Base-by-base conservation (phyloP, 2,329 filamentous ascomycete genomes). In the Cephalotrichum gorgonifer region DNA sequence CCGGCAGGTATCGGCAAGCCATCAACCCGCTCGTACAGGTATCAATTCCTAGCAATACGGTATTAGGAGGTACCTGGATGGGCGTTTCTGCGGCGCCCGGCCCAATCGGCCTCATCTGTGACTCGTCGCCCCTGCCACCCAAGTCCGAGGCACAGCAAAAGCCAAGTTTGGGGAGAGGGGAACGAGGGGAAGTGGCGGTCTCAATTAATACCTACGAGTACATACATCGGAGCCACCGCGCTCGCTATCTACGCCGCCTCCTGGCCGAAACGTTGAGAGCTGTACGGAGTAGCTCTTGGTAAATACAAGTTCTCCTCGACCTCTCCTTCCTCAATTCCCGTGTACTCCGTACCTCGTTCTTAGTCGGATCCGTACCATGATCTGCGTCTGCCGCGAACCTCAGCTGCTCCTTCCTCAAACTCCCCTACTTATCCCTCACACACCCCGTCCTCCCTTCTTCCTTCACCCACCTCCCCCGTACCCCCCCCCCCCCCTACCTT, bases 381-480 rank as follows among this genome's bases (percentile, higher is more conserved):
- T 49, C 47, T 44, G 27, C 47, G 30, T 48, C 47, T 31, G 22
- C 47, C 47, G 39, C 41, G 39, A 49, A 30, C 47, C 41, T 44
- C 47, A 49, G 28, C 47, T 49, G 41, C 47, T 43, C 47, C 47
- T 35, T 23, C 35, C 47, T 49, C 47, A 49, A 49, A 49, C 47
- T 38, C 33, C 39, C 35, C 39, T 44, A 49, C 47, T 44, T 49
- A 48, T 49, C 41, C 39, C 47, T 31, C 26, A 31, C 43, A 44
- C 26, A 17, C 26, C 43, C 43, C 26, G 22, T 44, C 27, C 26
- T 15, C 17, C 17, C n/a, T n/a, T 6, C 20, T n/a, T 12, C 17
- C n/a, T n/a, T 6, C 20, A 11, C 41, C 25, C 35, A 20, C 22
- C 22, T 23, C n/a, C 7, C 28, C 30, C 43, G 33, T 20, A 45